Evolutionary conservation across 164 flowering plant genomes (phyloP), one percentile per base, ranked within the genome.

Genomic region (Amborella trichopoda): DNA sequence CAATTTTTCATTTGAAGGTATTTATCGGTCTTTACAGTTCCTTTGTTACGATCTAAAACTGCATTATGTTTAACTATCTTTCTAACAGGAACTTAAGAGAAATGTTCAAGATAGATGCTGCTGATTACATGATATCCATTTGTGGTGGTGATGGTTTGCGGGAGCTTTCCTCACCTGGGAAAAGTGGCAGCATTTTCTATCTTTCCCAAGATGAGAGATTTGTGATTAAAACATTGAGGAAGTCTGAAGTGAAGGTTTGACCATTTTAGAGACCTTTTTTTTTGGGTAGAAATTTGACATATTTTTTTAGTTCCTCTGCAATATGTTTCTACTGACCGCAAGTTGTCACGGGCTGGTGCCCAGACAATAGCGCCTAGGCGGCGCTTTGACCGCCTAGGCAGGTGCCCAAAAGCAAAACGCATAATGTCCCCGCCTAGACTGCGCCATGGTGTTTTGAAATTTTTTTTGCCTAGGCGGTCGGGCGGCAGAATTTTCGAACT

Each of bases 71-170:
- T 38, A 2, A 22, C 11, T 38, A n/a, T 22, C 26, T 34, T 50
- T 5, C 30, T 62, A 49, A 66, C 76, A 93, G 99, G 87, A 77
- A 85, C 62, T 58, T 93, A 76, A 79, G 96, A 57, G 94, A 82
- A 80, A 63, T 82, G 89, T 88, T 88, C 77, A 85, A 76, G 72
- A 58, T 93, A 54, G 87, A 88, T 81, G 94, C 99, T 45, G 95
- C 99, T 16, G 96, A 93, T 55, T 87, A 82, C 65, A 88, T 88
- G 99, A 88, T 88, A 89, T 93, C 99, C 55, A 93, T 93, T 21
- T 93, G 99, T 61, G 95, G 95, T 20, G 78, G 78, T 64, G 84
- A 77, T 74, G 89, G 94, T 42, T 68, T 93, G 43, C 82, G 76
- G 54, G 99, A 85, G 65, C 68, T 85, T 59, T 76, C 87, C 53